Conservation (phyloP, 495 filamentous ascomycete genomes). For the Penicillium maclennaniae region DNA sequence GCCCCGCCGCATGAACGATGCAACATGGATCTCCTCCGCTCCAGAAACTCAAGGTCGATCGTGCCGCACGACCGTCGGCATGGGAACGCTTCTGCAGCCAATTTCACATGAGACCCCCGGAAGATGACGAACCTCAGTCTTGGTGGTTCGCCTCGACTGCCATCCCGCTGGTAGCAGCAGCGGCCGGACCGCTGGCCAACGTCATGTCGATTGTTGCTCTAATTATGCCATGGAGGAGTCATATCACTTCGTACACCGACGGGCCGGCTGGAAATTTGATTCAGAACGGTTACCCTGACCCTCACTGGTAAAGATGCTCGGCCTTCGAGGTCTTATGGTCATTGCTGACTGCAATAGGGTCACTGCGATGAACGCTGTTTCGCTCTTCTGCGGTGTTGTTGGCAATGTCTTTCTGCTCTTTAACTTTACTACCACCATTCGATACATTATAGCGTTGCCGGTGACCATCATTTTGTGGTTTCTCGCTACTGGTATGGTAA, state of each 20-base stretch:
- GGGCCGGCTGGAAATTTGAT: slow-evolving; percentile 33
- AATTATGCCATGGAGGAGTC: slow-evolving; percentile 60
- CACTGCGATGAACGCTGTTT: slow-evolving; percentile 59
- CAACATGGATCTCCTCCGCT: slow-evolving; percentile 15
- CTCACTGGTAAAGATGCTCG: slow-evolving; percentile 44
- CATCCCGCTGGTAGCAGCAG: slow-evolving; percentile 69
- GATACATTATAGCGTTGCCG: slow-evolving; percentile 74
- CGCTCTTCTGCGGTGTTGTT: slow-evolving; percentile 60
- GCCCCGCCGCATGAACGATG: slow-evolving; percentile 13
- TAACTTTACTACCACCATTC: slow-evolving; percentile 78
- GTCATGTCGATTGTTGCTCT: slow-evolving; percentile 72
- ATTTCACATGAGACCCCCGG: slow-evolving; percentile 41
- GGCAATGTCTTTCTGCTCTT: slow-evolving; percentile 72
- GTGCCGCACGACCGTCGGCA: slow-evolving; percentile 1
- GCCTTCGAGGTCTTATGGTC: neutral
- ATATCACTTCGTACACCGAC: slow-evolving; percentile 27
- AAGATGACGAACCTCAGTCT: slow-evolving; percentile 49
- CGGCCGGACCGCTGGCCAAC: slow-evolving; percentile 69
- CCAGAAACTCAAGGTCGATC: slow-evolving; percentile 4
- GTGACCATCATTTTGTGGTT: slow-evolving; percentile 67
- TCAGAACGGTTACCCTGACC: slow-evolving; percentile 45
- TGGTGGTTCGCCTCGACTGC: slow-evolving; percentile 82
- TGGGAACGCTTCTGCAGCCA: slow-evolving; percentile 20
- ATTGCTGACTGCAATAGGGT: slow-evolving; percentile 27
- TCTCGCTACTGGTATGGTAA: slow-evolving; percentile 60